Percentiles rank a stretch among this genome's conserved stretches.
phyloP scores from a whole-genome alignment of 768 basidiomycete species.

The Boletellus ananiceps region DNA sequence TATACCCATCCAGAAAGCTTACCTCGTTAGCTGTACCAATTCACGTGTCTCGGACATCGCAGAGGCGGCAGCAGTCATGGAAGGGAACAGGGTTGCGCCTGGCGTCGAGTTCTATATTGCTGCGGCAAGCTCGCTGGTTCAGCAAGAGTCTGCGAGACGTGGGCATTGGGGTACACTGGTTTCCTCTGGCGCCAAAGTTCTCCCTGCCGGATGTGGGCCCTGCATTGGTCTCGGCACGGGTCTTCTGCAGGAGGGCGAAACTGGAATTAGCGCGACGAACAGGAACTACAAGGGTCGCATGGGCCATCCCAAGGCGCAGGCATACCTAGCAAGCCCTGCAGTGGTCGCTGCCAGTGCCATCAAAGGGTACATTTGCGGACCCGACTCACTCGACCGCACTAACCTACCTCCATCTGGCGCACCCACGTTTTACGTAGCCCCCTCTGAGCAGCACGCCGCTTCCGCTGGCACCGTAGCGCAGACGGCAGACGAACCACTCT shows the following conservation, averaged over 20 bases:
- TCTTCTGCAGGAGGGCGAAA: conserved; percentile 88
- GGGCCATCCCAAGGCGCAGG: conserved; percentile 92
- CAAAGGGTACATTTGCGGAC: conserved; percentile 86
- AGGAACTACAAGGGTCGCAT: conserved; percentile 99
- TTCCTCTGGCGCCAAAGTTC: conserved; percentile 83
- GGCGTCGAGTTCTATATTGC: conserved; percentile 98
- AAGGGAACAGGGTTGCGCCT: conserved; percentile 72
- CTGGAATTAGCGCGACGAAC: conserved; percentile 97
- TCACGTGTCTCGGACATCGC: conserved; percentile 93
- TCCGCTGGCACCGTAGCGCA: conserved; percentile 26
- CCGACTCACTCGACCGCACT: conserved; percentile 57
- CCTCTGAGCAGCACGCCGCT: conserved; percentile 27
- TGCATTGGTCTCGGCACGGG: conserved; percentile 96
- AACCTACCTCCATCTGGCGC: conserved; percentile 46
- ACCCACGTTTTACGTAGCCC: conserved; percentile 55
- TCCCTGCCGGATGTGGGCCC: conserved; percentile 96
- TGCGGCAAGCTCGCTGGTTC: conserved; percentile 88
- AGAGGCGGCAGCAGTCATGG: conserved; percentile 86
- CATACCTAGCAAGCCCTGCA: conserved; percentile 94
- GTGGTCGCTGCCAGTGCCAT: conserved; percentile 96
- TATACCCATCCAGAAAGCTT: conserved; percentile 92
- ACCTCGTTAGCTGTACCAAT: conserved; percentile 97
- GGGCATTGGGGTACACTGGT: conserved; percentile 90
- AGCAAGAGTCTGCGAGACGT: conserved; percentile 76
- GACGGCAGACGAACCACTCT: conserved; percentile 53